Evolutionary conservation across 805 yeast genomes (phyloP).

Genomic region (Hanseniaspora mollemarum): DNA sequence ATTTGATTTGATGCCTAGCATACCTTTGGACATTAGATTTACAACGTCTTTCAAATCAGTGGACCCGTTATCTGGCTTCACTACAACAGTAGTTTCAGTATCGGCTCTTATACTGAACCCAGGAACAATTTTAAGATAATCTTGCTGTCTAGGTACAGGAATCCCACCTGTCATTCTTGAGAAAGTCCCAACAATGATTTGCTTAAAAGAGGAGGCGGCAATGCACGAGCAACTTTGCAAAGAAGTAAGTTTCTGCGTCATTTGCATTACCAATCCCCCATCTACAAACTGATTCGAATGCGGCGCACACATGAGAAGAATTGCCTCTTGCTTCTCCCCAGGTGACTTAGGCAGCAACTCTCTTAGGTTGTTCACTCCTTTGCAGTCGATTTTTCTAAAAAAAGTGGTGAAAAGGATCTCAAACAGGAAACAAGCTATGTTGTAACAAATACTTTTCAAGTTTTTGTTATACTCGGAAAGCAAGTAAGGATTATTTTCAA

Average conservation of each 20-base stretch:
- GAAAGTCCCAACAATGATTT: constrained; percentile 58
- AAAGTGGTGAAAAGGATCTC: constrained; percentile 34
- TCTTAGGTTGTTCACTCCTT: constrained; percentile 51
- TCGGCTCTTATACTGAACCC: constrained; percentile 55
- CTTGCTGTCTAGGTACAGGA: constrained; percentile 90
- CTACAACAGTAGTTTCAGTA: constrained; percentile 17
- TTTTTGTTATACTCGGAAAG: constrained; percentile 6
- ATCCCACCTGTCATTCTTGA: constrained; percentile 70
- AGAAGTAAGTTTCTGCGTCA: constrained; percentile 36
- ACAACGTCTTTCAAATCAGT: background rate
- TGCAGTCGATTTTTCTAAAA: constrained; percentile 60
- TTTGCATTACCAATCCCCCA: constrained; percentile 60
- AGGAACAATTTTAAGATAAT: constrained; percentile 52
- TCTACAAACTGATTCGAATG: constrained; percentile 88
- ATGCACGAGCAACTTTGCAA: constrained; percentile 43
- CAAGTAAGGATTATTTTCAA: constrained; percentile 1
- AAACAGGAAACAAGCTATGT: constrained; percentile 25
- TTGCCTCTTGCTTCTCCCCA: constrained; percentile 61
- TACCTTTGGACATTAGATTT: constrained; percentile 52
- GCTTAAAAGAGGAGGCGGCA: constrained; percentile 67
- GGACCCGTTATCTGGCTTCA: background rate
- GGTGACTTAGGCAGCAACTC: constrained; percentile 22
- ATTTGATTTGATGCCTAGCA: constrained; percentile 57
- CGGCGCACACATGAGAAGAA: constrained; percentile 90
- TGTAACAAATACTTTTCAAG: constrained; percentile 20